Evolutionary conservation across 2,329 filamentous ascomycete species (phyloP), one percentile per base, ranked within the genome.

Genomic region (Sphaerulina vaccinii): DNA sequence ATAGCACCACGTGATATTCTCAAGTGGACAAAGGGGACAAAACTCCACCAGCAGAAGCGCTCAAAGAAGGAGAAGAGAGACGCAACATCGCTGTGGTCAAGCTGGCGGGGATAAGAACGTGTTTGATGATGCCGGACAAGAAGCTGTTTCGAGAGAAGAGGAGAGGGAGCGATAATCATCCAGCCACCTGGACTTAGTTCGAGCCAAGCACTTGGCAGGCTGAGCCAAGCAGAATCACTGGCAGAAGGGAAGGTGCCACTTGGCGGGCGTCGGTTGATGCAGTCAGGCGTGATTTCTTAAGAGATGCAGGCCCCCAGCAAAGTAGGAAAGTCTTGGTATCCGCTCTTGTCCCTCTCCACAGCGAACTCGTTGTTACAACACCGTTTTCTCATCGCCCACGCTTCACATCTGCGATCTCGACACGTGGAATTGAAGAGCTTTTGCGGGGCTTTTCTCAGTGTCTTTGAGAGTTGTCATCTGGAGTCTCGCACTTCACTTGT

Each of bases 291-390:
- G 19, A 39, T 40, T 23, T 5, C 45, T 40, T 49, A 49, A 40
- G 18, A 47, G 44, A 38, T n/a, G 32, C 27, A 33, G 24, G 23
- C 16, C 16, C 36, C 45, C 45, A 36, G 22, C 24, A 19, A n/a
- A n/a, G n/a, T n/a, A n/a, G n/a, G n/a, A 47, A 47, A 47, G 44
- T 47, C 44, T 47, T 47, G 44, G 44, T 47, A 24, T 39, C 33
- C 44, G 44, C 44, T 49, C 45, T 40, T 24, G 45, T 15, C 22
- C 22, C 39, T 42, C 21, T 42, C 39, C 36, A 18, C 36, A 15
- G 15, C 16, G 5, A 7, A 19, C 36, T 19, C 15, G 18, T 39
- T 21, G 16, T 21, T 5, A 11, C 15, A 21, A 9, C 13, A 13
- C 36, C 13, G 18, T 21, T 16, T 16, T 15, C 11, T 7, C 33